Evolutionary conservation across 2,329 filamentous ascomycete species (phyloP).

Genomic region (Trichoderma oligosporum): DNA sequence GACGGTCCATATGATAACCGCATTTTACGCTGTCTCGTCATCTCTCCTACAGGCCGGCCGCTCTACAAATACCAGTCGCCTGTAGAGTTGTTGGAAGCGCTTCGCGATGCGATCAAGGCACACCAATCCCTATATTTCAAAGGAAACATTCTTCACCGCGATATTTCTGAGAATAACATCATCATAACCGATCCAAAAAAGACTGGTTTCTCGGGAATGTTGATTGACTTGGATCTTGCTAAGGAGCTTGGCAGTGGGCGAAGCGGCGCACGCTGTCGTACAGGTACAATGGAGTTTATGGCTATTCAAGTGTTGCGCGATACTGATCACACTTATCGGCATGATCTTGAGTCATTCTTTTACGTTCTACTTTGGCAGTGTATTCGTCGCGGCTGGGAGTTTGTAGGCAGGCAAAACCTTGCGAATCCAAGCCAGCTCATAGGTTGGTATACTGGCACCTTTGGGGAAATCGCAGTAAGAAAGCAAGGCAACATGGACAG

Average conservation of each 20-base stretch:
- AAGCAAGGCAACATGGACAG: slow-evolving; percentile 18
- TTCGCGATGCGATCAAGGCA: slow-evolving; percentile 16
- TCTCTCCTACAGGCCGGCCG: slow-evolving; percentile 8
- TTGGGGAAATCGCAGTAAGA: slow-evolving; percentile 15
- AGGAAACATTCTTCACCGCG: slow-evolving; percentile 11
- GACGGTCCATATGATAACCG: too few species aligned
- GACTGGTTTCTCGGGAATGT: slow-evolving; percentile 16
- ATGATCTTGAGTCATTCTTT: slow-evolving; percentile 31
- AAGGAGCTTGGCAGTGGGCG: slow-evolving; percentile 6
- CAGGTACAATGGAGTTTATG: slow-evolving; percentile 26
- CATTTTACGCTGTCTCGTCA: slow-evolving; percentile 8
- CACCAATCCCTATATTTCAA: slow-evolving; percentile 8
- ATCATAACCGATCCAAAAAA: slow-evolving; percentile 14
- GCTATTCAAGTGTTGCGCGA: slow-evolving; percentile 24
- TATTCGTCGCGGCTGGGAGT: neutral
- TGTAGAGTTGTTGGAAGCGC: slow-evolving; percentile 7
- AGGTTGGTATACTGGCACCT: slow-evolving; percentile 19
- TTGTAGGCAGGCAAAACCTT: slow-evolving; percentile 8
- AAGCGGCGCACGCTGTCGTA: slow-evolving; percentile 7
- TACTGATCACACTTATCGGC: slow-evolving; percentile 23
- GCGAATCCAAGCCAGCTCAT: slow-evolving; percentile 21
- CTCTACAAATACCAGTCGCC: slow-evolving; percentile 11
- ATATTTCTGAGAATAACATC: slow-evolving; percentile 18
- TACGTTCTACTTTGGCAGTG: slow-evolving; percentile 24
- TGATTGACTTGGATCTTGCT: slow-evolving; percentile 17